These are phyloP conservation scores for Kwoniella newhampshirensis DNA, from an alignment of 768 basidiomycete genomes.

Conservation along the genomic window DNA sequence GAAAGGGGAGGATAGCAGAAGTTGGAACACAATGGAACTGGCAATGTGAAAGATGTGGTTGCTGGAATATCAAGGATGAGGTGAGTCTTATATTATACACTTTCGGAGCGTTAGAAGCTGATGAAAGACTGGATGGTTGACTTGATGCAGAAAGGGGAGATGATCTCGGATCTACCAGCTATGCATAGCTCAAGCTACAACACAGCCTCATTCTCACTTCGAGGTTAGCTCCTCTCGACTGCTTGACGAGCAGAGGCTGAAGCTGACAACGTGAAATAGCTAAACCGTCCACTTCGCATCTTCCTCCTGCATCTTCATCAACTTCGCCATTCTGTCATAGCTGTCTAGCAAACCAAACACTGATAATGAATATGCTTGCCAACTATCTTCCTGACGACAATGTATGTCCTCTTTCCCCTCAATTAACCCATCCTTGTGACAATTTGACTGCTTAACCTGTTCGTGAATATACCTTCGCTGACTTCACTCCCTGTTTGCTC, in stretches of 20 bases:
- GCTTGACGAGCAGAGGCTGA: neutral
- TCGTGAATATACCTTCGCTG: neutral
- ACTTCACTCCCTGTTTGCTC: neutral
- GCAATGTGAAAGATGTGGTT: constrained; percentile 42
- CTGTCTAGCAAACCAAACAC: constrained; percentile 89
- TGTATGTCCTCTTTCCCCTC: constrained; percentile 58
- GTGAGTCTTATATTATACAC: too few relatives aligned
- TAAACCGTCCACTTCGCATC: constrained; percentile 37
- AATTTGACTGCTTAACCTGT: constrained; percentile 10
- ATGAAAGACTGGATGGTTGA: constrained; percentile 2
- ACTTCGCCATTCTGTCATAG: constrained; percentile 68
- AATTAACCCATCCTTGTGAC: neutral
- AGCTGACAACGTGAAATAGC: constrained; percentile 17
- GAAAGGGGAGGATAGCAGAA: constrained; percentile 28
- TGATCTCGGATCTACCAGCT: constrained; percentile 79
- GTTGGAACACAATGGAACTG: constrained; percentile 46
- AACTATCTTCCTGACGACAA: constrained; percentile 80
- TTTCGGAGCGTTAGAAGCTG: too few relatives aligned
- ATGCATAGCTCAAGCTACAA: constrained; percentile 78
- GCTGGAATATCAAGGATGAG: constrained; percentile 44
- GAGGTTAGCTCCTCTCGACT: constrained; percentile 31
- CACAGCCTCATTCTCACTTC: constrained; percentile 31
- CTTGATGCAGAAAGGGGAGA: constrained; percentile 61
- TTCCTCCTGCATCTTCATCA: constrained; percentile 26
- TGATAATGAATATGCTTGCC: constrained; percentile 79